These are phyloP conservation scores for Lasiosphaeria hispida DNA, from an alignment of 495 filamentous ascomycete species.

Conservation along the genomic window DNA sequence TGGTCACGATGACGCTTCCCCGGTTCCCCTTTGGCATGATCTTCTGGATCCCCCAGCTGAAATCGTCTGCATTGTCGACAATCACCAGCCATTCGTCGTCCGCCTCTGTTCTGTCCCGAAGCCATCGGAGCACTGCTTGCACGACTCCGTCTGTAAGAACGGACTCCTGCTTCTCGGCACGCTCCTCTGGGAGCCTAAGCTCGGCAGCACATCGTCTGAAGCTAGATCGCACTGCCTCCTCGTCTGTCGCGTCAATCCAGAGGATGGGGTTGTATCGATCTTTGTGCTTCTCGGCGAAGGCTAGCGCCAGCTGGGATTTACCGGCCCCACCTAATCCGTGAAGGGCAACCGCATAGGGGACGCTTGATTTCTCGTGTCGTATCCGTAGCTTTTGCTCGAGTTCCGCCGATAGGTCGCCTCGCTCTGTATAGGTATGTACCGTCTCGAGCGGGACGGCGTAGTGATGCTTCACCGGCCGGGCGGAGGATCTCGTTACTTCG, in stretches of 20 bases:
- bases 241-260: slow-evolving; percentile 27
- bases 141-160: slow-evolving; percentile 17
- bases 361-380: slow-evolving; percentile 18
- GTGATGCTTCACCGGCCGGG: slow-evolving; percentile 4
- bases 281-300: slow-evolving; percentile 22
- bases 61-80: slow-evolving; percentile 30
- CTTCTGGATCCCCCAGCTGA: slow-evolving; percentile 27
- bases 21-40: slow-evolving; percentile 26
- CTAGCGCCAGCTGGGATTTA: slow-evolving; percentile 23
- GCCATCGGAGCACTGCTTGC: slow-evolving; percentile 29
- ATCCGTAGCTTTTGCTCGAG: slow-evolving; percentile 15
- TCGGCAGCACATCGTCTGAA: slow-evolving; percentile 28
- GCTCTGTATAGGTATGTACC: slow-evolving; percentile 15
- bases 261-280: slow-evolving; percentile 27
- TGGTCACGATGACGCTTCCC: slow-evolving; percentile 29
- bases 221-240: slow-evolving; percentile 28
- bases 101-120: slow-evolving; percentile 21
- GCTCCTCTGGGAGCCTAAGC: slow-evolving; percentile 22
- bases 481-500: slow-evolving; percentile 2
- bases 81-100: slow-evolving; percentile 30
- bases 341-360: slow-evolving; percentile 15
- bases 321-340: slow-evolving; percentile 18
- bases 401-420: slow-evolving; percentile 13
- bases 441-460: slow-evolving; percentile 21
- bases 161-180: slow-evolving; percentile 19